Percentiles rank a stretch among this genome's conserved stretches.
Evolutionary conservation across 1,284 basidiomycete genomes (phyloP).

Genomic region (Cystobasidium pallidum): DNA sequence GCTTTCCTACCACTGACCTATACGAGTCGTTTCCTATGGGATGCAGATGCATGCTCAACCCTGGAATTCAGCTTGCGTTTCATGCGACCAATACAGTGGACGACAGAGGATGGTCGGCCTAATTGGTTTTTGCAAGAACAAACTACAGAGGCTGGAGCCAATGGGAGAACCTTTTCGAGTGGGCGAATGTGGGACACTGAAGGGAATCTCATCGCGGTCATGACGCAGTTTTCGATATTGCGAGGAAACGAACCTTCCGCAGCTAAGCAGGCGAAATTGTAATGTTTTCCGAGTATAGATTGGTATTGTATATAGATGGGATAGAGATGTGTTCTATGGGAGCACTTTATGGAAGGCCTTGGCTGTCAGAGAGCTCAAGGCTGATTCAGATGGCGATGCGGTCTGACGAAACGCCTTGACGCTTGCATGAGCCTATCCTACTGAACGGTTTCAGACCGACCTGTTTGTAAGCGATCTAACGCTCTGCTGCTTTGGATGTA

Average conservation of each 20-base stretch:
- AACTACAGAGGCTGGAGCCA: constrained; percentile 32
- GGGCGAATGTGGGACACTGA: constrained; percentile 39
- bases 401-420: too few species aligned
- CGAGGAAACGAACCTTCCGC: constrained; percentile 6
- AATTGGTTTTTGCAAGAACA: constrained; percentile 44
- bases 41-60: constrained; percentile 49
- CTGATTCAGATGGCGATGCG: too few species aligned
- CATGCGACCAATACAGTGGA: constrained; percentile 12
- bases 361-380: too few species aligned
- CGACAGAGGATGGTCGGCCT: background rate
- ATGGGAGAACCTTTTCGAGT: constrained; percentile 34
- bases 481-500: too few species aligned
- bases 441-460: too few species aligned
- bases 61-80: constrained; percentile 54
- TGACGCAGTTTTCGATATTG: constrained; percentile 40
- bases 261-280: background rate
- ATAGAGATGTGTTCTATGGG: too few species aligned
- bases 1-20: constrained; percentile 54
- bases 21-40: constrained; percentile 45
- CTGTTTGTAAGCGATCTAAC: too few species aligned
- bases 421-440: too few species aligned
- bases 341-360: too few species aligned
- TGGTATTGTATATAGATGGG: background rate
- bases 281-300: background rate
- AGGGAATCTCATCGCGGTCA: constrained; percentile 32